Evolutionary conservation across 257 asterid genomes (phyloP).

Genomic region (Gardenia jasminoides): DNA sequence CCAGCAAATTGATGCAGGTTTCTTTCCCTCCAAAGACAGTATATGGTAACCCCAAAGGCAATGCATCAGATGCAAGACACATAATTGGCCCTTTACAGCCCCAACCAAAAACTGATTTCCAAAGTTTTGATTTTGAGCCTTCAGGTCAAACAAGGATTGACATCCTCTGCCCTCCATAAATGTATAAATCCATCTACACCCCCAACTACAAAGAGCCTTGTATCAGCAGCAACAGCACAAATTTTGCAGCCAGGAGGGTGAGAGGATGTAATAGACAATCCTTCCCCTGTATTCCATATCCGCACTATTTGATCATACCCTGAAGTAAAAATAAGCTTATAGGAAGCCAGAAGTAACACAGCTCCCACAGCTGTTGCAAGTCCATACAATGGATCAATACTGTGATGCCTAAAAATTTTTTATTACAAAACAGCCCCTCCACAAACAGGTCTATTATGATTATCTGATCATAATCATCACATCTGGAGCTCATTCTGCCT

Average conservation of each 20-base stretch:
- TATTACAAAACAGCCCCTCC: slow-evolving; percentile 89
- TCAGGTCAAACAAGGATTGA: slow-evolving; percentile 77
- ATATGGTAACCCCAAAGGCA: no score
- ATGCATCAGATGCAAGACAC: slow-evolving; percentile 72
- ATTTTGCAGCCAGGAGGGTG: slow-evolving; percentile 86
- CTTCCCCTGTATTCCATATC: slow-evolving; percentile 96
- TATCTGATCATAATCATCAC: no score
- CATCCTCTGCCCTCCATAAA: slow-evolving; percentile 87
- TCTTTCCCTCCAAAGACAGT: no score
- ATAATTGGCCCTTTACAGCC: slow-evolving; percentile 89
- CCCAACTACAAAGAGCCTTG: slow-evolving; percentile 78
- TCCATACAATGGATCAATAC: slow-evolving; percentile 71
- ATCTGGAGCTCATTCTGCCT: no score
- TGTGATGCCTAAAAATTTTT: slow-evolving; percentile 75
- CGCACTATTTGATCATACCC: slow-evolving; percentile 92
- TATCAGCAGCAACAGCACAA: slow-evolving; percentile 88
- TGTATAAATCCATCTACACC: slow-evolving; percentile 94
- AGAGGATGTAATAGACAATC: slow-evolving; percentile 72
- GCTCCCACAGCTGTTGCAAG: slow-evolving; percentile 87
- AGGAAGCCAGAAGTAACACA: slow-evolving; percentile 66
- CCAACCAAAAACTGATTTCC: slow-evolving; percentile 68
- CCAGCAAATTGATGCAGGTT: slow-evolving; percentile 21
- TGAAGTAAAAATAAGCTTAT: slow-evolving; percentile 77
- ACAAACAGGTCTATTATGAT: slow-evolving; percentile 46
- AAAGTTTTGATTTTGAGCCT: slow-evolving; percentile 47